These are phyloP conservation scores for Pseudohyphozyma bogoriensis DNA, from an alignment of 768 basidiomycete species.

Conservation along the genomic window DNA sequence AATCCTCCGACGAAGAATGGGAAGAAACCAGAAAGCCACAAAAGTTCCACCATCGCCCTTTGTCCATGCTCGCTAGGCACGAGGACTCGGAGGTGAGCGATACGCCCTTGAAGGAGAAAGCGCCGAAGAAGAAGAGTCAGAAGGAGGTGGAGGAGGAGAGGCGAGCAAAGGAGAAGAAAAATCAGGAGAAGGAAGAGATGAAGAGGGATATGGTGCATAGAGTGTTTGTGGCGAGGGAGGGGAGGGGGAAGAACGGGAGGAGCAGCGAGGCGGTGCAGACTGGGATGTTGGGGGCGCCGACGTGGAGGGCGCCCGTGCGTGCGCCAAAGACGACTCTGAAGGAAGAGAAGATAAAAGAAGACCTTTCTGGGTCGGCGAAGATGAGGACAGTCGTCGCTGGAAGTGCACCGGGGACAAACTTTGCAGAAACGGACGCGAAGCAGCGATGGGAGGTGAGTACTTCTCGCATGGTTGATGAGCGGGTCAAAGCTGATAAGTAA, in stretches of 20 bases:
- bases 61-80: background rate
- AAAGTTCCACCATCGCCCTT: background rate
- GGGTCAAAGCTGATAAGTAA: too few relatives aligned
- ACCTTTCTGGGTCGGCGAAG: background rate
- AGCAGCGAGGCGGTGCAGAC: too few relatives aligned
- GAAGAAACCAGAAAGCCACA: background rate
- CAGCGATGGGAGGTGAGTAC: background rate
- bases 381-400: background rate
- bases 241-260: too few relatives aligned
- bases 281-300: background rate
- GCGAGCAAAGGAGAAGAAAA: background rate
- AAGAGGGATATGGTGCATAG: too few relatives aligned
- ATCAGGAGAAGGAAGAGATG: too few relatives aligned
- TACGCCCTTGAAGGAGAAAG: background rate
- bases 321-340: background rate
- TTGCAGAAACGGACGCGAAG: background rate
- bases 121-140: background rate
- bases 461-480: too few relatives aligned
- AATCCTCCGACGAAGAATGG: background rate
- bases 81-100: background rate
- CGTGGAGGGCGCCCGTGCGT: background rate
- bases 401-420: too few relatives aligned
- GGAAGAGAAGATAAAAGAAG: background rate
- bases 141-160: background rate
- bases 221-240: too few relatives aligned